Evolutionary conservation across 345 rosid genomes (phyloP).

Genomic region (Salix suchowensis): DNA sequence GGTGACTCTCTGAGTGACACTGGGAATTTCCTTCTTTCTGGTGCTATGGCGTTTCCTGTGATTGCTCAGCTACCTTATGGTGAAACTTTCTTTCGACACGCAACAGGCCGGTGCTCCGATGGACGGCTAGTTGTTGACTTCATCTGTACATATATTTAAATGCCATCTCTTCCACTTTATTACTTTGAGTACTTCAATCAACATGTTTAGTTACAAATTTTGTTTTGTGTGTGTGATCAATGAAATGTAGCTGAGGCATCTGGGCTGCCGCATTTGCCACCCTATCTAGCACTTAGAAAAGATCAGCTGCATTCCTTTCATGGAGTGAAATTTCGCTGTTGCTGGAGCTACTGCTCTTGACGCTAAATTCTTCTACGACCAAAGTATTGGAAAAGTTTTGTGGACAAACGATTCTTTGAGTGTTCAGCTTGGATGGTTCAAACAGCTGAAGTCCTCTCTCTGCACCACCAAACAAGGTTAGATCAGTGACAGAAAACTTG

Average conservation of each 20-base stretch:
- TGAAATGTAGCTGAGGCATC: constrained; percentile 54
- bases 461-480: constrained; percentile 45
- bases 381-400: constrained; percentile 25
- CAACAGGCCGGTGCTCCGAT: constrained; percentile 67
- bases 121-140: constrained; percentile 77
- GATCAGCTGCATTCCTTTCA: constrained; percentile 11
- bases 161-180: too few species aligned
- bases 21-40: constrained; percentile 57
- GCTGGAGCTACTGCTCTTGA: constrained; percentile 64
- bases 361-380: constrained; percentile 32
- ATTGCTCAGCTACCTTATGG: constrained; percentile 60
- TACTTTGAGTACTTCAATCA: too few species aligned
- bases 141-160: constrained; percentile 30
- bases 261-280: constrained; percentile 44
- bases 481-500: background rate
- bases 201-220: too few species aligned
- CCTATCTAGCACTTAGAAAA: constrained; percentile 38
- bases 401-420: constrained; percentile 47
- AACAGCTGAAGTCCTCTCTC: constrained; percentile 47
- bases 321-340: constrained; percentile 64
- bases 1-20: constrained; percentile 84
- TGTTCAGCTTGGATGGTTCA: constrained; percentile 63
- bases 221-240: background rate
- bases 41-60: constrained; percentile 40
- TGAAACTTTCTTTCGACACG: constrained; percentile 48